Evolutionary conservation across 441 rosid genomes (phyloP).

Genomic region (Flueggea neowawraea): DNA sequence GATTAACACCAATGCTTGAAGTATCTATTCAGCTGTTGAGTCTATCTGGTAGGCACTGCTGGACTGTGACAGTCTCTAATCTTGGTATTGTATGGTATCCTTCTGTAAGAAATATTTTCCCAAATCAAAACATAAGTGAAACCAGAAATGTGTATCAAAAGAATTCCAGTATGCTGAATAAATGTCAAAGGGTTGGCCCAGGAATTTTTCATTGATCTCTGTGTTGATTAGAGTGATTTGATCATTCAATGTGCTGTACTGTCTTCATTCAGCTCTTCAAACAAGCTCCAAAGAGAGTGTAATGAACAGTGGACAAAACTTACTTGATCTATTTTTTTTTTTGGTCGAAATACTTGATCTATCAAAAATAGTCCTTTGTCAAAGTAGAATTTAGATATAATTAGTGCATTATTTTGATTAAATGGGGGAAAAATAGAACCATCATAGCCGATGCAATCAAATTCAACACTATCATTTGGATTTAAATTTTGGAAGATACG

Average conservation of each 20-base stretch:
- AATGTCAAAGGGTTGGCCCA: slow-evolving; percentile 6
- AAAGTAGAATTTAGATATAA: too few relatives aligned
- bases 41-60: neutral
- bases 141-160: neutral
- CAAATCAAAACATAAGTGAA: neutral
- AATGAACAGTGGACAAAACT: too few relatives aligned
- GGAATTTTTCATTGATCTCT: slow-evolving; percentile 9
- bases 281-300: neutral
- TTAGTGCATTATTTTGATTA: too few relatives aligned
- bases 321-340: too few relatives aligned
- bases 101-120: slow-evolving; percentile 3
- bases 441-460: neutral
- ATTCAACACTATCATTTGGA: too few relatives aligned
- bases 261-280: neutral
- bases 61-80: neutral
- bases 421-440: too few relatives aligned
- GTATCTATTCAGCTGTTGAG: neutral
- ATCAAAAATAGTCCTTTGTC: too few relatives aligned
- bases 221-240: slow-evolving; percentile 26
- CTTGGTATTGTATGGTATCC: neutral
- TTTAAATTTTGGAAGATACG: too few relatives aligned
- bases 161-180: slow-evolving; percentile 2
- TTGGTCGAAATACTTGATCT: too few relatives aligned
- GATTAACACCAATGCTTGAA: slow-evolving; percentile 10
- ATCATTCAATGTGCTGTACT: slow-evolving; percentile 18